Conservation (phyloP, 1,284 basidiomycete genomes). For the Sanguinoderma infundibulare region DNA sequence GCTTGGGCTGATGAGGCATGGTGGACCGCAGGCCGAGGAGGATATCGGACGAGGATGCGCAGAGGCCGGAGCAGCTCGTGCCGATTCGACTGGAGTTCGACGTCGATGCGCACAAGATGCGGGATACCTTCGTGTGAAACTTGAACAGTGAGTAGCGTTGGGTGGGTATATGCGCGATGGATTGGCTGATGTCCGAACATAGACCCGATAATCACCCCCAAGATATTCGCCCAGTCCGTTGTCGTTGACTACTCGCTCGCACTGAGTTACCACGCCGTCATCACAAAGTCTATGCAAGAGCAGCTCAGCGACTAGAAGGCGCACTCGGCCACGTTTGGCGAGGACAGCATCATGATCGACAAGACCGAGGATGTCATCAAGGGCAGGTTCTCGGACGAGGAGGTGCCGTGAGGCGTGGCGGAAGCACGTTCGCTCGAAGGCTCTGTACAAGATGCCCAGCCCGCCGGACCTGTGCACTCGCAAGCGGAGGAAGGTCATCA, state of each 20-base stretch:
- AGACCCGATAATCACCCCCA: slow-evolving; percentile 91
- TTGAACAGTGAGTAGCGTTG: slow-evolving; percentile 68
- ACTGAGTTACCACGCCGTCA: slow-evolving; percentile 70
- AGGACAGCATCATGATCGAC: slow-evolving; percentile 38
- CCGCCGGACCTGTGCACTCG: slow-evolving; percentile 33
- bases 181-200: not conserved
- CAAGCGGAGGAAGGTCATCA: slow-evolving; percentile 41
- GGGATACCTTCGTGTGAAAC: slow-evolving; percentile 99
- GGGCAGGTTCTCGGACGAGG: slow-evolving; percentile 57
- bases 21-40: slow-evolving; percentile 58
- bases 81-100: slow-evolving; percentile 96
- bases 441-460: slow-evolving; percentile 30
- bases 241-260: slow-evolving; percentile 92
- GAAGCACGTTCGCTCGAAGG: slow-evolving; percentile 48
- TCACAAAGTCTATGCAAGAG: slow-evolving; percentile 86
- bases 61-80: slow-evolving; percentile 79
- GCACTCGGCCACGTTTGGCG: slow-evolving; percentile 49
- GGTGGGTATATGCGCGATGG: not conserved
- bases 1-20: slow-evolving; percentile 15
- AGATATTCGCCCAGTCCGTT: slow-evolving; percentile 87
- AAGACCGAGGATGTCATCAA: slow-evolving; percentile 39
- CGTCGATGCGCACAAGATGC: slow-evolving; percentile 88
- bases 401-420: slow-evolving; percentile 65
- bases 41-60: slow-evolving; percentile 59
- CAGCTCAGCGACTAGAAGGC: slow-evolving; percentile 83